Percentiles rank a stretch among this genome's conserved stretches.
Evolutionary conservation across 1,284 basidiomycete species (phyloP).

Genomic region (Trichosporon inkin): DNA sequence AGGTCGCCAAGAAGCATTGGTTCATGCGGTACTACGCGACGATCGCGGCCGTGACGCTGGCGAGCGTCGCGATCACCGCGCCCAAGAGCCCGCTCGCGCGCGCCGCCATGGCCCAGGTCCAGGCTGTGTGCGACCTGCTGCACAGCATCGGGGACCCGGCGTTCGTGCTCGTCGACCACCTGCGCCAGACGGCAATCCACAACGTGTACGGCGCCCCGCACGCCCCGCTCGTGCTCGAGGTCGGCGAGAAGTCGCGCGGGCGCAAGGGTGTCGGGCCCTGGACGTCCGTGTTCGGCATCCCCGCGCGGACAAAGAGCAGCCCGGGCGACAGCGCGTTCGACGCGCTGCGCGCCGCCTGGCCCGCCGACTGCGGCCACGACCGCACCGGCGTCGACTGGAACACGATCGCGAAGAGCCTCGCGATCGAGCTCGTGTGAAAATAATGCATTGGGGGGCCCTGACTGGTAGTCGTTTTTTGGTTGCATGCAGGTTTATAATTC

Average conservation of each 20-base stretch:
- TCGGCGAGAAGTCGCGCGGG: not conserved
- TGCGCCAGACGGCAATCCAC: not conserved
- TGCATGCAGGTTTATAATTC: too few species aligned
- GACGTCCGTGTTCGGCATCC: not conserved
- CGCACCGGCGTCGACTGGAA: not conserved
- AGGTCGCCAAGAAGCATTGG: not conserved
- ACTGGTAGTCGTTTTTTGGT: too few species aligned
- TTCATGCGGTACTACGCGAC: slow-evolving; percentile 7
- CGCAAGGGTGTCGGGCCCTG: not conserved
- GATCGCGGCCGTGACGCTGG: not conserved
- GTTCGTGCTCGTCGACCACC: slow-evolving; percentile 1
- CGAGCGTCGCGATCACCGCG: not conserved
- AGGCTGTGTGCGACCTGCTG: not conserved
- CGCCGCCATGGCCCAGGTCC: slow-evolving; percentile 2
- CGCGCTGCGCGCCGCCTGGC: not conserved
- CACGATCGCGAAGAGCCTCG: not conserved
- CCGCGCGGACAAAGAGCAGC: not conserved
- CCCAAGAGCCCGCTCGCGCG: not conserved
- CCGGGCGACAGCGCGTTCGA: not conserved
- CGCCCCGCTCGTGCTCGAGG: not conserved
- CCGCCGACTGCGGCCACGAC: slow-evolving; percentile 1
- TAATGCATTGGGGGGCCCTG: too few species aligned
- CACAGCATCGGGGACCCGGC: not conserved
- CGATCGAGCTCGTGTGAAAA: not conserved
- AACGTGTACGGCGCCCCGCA: slow-evolving; percentile 1